Conservation (phyloP, 192 early-diverging fungal species). For the Coemansia sp. region DNA sequence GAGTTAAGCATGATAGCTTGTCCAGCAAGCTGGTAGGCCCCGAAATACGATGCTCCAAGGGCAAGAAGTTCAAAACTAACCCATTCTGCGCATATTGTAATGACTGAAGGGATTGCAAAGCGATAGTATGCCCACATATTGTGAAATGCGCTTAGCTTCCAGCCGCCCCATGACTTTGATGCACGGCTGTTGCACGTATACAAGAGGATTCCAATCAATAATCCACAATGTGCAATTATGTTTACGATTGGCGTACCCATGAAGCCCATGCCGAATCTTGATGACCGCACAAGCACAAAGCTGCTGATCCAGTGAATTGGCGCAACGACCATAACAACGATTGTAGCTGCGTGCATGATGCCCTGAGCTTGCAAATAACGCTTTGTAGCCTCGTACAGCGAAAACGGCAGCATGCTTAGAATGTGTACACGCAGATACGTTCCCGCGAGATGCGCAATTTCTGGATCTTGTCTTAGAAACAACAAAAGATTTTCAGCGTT, state of each 20-base stretch:
- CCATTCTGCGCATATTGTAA: slow-evolving; percentile 82
- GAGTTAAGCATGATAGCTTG: slow-evolving; percentile 68
- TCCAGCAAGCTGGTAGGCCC: slow-evolving; percentile 70
- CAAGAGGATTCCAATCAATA: slow-evolving; percentile 61
- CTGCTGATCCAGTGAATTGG: slow-evolving; percentile 74
- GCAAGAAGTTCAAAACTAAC: slow-evolving; percentile 73
- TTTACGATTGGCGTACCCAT: slow-evolving; percentile 80
- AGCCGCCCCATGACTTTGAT: slow-evolving; percentile 80
- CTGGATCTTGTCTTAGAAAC: slow-evolving; percentile 67
- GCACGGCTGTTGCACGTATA: slow-evolving; percentile 66
- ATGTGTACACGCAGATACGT: slow-evolving; percentile 66
- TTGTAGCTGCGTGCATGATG: slow-evolving; percentile 75
- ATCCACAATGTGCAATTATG: slow-evolving; percentile 66
- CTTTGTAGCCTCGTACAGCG: slow-evolving; percentile 78
- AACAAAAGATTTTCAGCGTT: slow-evolving; percentile 59
- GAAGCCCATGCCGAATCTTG: slow-evolving; percentile 65
- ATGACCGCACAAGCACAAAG: slow-evolving; percentile 72
- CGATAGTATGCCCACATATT: slow-evolving; percentile 61
- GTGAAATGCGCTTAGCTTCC: slow-evolving; percentile 65
- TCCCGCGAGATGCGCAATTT: slow-evolving; percentile 59
- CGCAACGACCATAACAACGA: slow-evolving; percentile 65
- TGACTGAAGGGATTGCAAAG: slow-evolving; percentile 74
- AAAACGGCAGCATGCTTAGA: slow-evolving; percentile 68
- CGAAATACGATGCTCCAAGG: slow-evolving; percentile 73
- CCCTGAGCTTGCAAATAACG: slow-evolving; percentile 85